Evolutionary conservation across 768 basidiomycete species (phyloP).

Genomic region (Auricularia auricula-judae): DNA sequence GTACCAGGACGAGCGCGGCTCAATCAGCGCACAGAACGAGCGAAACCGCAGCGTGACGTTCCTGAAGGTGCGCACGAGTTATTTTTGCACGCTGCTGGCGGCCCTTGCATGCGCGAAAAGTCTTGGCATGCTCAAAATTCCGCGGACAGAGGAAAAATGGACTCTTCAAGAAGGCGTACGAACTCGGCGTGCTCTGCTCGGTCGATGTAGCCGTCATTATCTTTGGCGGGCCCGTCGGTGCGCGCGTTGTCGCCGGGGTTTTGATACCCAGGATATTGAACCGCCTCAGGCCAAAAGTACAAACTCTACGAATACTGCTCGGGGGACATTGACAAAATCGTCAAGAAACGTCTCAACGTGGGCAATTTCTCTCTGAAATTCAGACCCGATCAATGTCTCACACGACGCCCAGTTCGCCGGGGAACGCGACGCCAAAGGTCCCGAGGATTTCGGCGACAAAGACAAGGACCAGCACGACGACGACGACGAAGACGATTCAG

Average conservation of each 20-base stretch:
- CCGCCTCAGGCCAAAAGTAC: slow-evolving; percentile 65
- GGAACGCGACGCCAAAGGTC: slow-evolving; percentile 37
- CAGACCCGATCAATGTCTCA: not conserved
- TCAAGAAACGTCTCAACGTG: slow-evolving; percentile 56
- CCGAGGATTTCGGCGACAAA: slow-evolving; percentile 37
- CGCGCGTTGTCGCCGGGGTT: slow-evolving; percentile 1
- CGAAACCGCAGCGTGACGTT: slow-evolving; percentile 87
- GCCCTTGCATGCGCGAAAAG: not conserved
- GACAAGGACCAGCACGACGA: slow-evolving; percentile 16
- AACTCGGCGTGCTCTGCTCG: slow-evolving; percentile 81
- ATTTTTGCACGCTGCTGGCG: not conserved
- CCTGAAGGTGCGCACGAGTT: slow-evolving; percentile 53
- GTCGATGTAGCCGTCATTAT: slow-evolving; percentile 85
- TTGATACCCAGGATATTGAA: slow-evolving; percentile 23
- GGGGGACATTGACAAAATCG: slow-evolving; percentile 54
- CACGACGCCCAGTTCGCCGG: slow-evolving; percentile 32
- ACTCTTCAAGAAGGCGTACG: slow-evolving; percentile 85
- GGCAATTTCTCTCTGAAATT: not conserved
- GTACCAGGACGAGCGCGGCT: slow-evolving; percentile 12
- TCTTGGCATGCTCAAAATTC: not conserved
- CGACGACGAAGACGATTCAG: slow-evolving; percentile 11
- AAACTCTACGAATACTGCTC: slow-evolving; percentile 81
- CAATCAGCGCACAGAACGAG: slow-evolving; percentile 34
- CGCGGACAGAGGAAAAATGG: slow-evolving; percentile 67
- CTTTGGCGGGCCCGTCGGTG: slow-evolving; percentile 40